Evolutionary conservation across 768 basidiomycete genomes (phyloP).

Genomic region (Boletus edulis): DNA sequence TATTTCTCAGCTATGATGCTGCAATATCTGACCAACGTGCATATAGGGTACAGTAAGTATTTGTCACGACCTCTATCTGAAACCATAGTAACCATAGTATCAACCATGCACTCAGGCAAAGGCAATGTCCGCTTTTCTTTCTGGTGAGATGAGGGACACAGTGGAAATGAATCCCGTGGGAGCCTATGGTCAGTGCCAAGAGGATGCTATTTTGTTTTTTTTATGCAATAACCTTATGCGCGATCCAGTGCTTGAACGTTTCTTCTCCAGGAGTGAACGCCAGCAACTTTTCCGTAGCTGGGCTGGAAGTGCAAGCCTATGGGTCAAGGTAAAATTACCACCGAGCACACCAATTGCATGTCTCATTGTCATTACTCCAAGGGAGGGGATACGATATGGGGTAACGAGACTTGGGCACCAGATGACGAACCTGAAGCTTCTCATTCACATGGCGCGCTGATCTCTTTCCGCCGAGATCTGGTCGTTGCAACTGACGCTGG

Average conservation of each 20-base stretch:
- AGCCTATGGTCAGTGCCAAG: constrained; percentile 54
- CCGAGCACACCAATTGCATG: neutral
- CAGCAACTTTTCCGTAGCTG: constrained; percentile 90
- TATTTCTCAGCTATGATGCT: neutral
- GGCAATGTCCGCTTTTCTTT: constrained; percentile 92
- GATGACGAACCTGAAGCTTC: constrained; percentile 60
- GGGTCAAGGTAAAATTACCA: constrained; percentile 74
- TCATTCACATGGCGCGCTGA: constrained; percentile 77
- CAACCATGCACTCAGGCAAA: constrained; percentile 61
- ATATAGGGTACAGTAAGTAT: constrained; percentile 68
- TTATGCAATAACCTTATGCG: neutral
- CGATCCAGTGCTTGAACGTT: constrained; percentile 67
- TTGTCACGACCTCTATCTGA: neutral
- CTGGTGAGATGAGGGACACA: constrained; percentile 95
- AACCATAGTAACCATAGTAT: neutral
- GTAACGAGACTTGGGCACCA: constrained; percentile 68
- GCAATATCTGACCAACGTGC: neutral
- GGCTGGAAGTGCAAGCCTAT: constrained; percentile 92
- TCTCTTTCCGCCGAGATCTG: constrained; percentile 63
- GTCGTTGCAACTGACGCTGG: neutral
- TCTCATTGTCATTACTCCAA: constrained; percentile 26
- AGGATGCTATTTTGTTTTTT: neutral
- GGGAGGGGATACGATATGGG: constrained; percentile 88
- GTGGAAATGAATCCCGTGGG: constrained; percentile 83
- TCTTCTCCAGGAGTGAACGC: constrained; percentile 89